Conservation (phyloP, 2,329 filamentous ascomycete genomes). For the Metarhizium humberi region DNA sequence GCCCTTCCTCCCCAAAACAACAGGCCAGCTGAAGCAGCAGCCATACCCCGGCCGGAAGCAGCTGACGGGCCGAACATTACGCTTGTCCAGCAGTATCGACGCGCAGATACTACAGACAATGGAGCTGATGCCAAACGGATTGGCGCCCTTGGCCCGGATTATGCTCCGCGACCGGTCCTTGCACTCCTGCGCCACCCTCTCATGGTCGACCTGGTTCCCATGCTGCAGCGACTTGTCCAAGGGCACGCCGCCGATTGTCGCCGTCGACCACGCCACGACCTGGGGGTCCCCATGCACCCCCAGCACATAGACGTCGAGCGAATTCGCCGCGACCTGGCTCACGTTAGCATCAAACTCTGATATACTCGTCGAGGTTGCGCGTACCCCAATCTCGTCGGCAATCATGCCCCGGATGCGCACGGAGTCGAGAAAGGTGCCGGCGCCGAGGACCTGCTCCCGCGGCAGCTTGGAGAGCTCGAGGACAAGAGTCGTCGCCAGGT, state of each 20-base stretch:
- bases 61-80: constrained; percentile 36
- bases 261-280: background rate
- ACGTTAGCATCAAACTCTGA: too few species aligned
- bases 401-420: background rate
- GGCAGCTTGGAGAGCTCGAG: constrained; percentile 8
- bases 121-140: constrained; percentile 39
- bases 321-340: background rate
- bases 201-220: background rate
- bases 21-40: constrained; percentile 41
- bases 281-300: background rate
- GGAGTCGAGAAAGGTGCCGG: background rate
- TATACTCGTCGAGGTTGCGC: background rate
- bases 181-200: background rate
- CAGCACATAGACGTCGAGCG: background rate
- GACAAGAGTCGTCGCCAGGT: too few species aligned
- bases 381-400: background rate
- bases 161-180: constrained; percentile 33
- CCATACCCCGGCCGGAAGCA: constrained; percentile 36
- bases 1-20: constrained; percentile 36
- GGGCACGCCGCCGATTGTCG: background rate
- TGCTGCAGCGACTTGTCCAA: background rate
- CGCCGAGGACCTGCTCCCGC: background rate
- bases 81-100: constrained; percentile 40
- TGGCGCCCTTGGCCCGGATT: constrained; percentile 40
- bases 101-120: constrained; percentile 38